Percentiles rank a stretch among this genome's conserved stretches.
phyloP scores from a whole-genome alignment of 106 monocot genomes.

The Platanthera guangdongensis region DNA sequence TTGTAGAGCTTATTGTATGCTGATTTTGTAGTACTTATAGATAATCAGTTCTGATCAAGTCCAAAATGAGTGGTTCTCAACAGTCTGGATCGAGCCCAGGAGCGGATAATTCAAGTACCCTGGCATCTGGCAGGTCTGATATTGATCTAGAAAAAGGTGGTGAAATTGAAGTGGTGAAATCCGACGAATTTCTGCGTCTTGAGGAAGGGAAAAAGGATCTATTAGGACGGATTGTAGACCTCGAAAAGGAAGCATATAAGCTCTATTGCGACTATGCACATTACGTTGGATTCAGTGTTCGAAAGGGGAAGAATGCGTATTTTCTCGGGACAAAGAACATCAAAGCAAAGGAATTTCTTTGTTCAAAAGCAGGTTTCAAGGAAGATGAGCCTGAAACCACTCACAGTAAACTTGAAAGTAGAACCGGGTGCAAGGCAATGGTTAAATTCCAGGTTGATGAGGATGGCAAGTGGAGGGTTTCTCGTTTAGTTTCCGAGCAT shows the following conservation, averaged over 20 bases:
- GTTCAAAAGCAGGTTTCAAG: conserved; percentile 29
- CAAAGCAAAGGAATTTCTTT: conserved; percentile 22
- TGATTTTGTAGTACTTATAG: background rate
- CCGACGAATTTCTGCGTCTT: background rate
- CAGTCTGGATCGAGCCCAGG: background rate
- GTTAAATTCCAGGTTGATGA: conserved; percentile 26
- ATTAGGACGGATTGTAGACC: conserved; percentile 1
- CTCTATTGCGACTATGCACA: conserved; percentile 28
- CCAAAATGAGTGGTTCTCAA: background rate
- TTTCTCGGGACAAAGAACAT: conserved; percentile 18
- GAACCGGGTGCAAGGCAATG: conserved; percentile 39
- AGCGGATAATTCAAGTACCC: background rate
- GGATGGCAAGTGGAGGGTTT: conserved; percentile 29
- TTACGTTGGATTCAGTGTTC: conserved; percentile 33
- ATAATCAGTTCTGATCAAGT: background rate
- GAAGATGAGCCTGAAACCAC: conserved; percentile 25
- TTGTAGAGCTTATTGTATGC: background rate
- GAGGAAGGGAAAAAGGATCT: conserved; percentile 10
- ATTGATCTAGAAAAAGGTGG: conserved; percentile 5
- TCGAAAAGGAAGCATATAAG: conserved; percentile 26
- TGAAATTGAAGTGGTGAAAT: conserved; percentile 3
- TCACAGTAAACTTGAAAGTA: conserved; percentile 16
- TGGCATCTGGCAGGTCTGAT: background rate
- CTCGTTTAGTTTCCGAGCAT: conserved; percentile 23
- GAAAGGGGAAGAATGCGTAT: conserved; percentile 27